These are phyloP conservation scores for Bipolaris cookei DNA, from an alignment of 2,329 filamentous ascomycete species.

Conservation along the genomic window DNA sequence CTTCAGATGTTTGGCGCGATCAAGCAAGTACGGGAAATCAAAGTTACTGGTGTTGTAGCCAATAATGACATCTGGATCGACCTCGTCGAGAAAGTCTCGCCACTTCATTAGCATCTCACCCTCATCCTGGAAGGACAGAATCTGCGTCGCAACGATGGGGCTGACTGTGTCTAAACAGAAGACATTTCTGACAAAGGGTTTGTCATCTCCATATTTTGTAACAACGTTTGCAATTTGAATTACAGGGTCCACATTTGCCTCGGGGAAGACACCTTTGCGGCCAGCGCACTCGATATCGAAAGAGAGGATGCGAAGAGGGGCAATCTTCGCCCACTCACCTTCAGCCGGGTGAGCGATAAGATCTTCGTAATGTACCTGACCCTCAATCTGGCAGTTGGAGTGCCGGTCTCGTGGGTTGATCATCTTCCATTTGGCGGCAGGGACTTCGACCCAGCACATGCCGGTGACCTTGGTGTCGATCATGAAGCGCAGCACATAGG, in stretches of 20 bases:
- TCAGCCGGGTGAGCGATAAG: constrained; percentile 86
- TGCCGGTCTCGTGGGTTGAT: constrained; percentile 71
- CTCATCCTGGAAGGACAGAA: constrained; percentile 82
- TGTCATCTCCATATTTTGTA: constrained; percentile 90
- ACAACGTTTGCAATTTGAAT: constrained; percentile 99
- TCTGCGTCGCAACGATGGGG: constrained; percentile 91
- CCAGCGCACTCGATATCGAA: constrained; percentile 99
- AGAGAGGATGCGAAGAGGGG: constrained; percentile 86
- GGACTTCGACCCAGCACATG: constrained; percentile 97
- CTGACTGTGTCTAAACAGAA: constrained; percentile 94
- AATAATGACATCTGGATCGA: constrained; percentile 96
- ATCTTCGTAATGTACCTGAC: constrained; percentile 79
- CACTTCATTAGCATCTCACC: constrained; percentile 90
- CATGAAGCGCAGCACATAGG: constrained; percentile 97
- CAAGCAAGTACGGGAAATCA: constrained; percentile 94
- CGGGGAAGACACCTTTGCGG: constrained; percentile 95
- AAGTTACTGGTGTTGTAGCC: constrained; percentile 99
- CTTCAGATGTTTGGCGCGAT: constrained; percentile 85
- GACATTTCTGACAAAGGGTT: constrained; percentile 94
- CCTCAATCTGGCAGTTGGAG: constrained; percentile 97
- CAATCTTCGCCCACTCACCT: constrained; percentile 98
- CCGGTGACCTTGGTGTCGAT: constrained; percentile 92
- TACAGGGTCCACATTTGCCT: constrained; percentile 87
- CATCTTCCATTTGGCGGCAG: constrained; percentile 73
- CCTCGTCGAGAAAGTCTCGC: constrained; percentile 86